Evolutionary conservation across 805 yeast species (phyloP), one percentile per base, ranked within the genome.

Genomic region (Sugiyamaella floridensis): DNA sequence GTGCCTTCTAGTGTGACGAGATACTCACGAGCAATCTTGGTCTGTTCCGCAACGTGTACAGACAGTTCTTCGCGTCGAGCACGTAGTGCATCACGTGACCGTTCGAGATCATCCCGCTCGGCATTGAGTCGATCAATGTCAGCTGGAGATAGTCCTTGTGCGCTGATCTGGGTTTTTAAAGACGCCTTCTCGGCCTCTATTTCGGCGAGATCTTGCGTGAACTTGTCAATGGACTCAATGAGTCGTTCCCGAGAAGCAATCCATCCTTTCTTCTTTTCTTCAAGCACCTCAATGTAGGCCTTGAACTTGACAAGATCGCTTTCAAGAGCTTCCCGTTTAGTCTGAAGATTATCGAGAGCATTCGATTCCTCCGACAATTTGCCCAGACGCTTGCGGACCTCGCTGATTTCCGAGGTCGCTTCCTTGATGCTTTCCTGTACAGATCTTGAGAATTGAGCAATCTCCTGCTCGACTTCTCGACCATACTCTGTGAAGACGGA

Each of bases 211-310:
- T 79, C 78, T 29, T 62, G 60, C 49, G 71, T 73, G 54, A 79
- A 70, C 40, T 67, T 64, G 1, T 62, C 67, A 43, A 83, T 76
- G 60, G 86, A 93, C 6, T 65, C 67, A 32, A 74, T 71, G 54
- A 86, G 76, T 57, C 80, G 80, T n/a, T 74, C 71, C 47, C 88
- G 64, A 44, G 80, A 77, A 15, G 67, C 58, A 1, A 77, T 73
- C 93, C 96, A 86, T 63, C 58, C 58, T 82, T 83, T 55, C 87
- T 74, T n/a, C 72, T 71, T 59, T 81, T 79, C 79, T 86, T 82
- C 7, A 80, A 74, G 44, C 80, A 22, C 26, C 26, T 22, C 80
- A 50, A 86, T 81, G 63, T 85, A 87, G n/a, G 81, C 83, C 60
- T 79, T 76, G 61, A 87, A 85, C 66, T 85, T 85, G 44, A 72